Conservation (phyloP, 2,329 filamentous ascomycete species). For the Nectriaceae sp. region DNA sequence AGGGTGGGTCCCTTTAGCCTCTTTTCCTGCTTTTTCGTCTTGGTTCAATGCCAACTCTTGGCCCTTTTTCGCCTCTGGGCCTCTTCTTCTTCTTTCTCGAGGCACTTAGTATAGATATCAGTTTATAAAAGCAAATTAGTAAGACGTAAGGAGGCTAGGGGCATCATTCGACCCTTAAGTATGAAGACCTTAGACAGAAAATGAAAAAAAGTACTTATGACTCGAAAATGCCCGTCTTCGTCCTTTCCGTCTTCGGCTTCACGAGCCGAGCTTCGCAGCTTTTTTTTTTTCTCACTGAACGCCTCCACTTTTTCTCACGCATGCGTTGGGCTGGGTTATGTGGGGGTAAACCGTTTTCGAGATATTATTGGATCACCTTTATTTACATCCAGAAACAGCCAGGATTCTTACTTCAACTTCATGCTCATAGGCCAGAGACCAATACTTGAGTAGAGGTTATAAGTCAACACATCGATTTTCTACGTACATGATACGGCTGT, state of each 20-base stretch:
- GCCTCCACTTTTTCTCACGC: not conserved
- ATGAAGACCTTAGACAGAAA: too few relatives aligned
- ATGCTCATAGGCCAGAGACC: too few relatives aligned
- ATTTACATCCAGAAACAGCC: too few relatives aligned
- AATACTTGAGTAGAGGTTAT: too few relatives aligned
- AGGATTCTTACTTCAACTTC: too few relatives aligned
- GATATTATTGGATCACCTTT: too few relatives aligned
- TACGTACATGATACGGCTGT: too few relatives aligned
- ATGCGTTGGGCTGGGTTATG: too few relatives aligned
- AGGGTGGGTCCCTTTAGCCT: not conserved
- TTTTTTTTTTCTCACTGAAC: not conserved
- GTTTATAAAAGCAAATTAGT: not conserved
- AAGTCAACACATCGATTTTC: too few relatives aligned
- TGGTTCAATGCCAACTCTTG: not conserved
- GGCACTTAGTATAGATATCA: not conserved
- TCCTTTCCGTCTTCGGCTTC: conserved; percentile 1
- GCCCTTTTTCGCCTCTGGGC: not conserved
- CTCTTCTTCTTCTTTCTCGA: not conserved
- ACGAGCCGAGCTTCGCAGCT: not conserved
- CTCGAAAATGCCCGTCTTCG: not conserved
- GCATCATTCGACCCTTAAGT: not conserved
- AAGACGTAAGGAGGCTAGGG: not conserved
- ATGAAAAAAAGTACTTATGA: too few relatives aligned
- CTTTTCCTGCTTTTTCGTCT: not conserved
- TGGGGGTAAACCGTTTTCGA: too few relatives aligned